Evolutionary conservation across 176 grass and related monocot species (phyloP), one percentile per base, ranked within the genome.

Genomic region (Bothriochloa decipiens): DNA sequence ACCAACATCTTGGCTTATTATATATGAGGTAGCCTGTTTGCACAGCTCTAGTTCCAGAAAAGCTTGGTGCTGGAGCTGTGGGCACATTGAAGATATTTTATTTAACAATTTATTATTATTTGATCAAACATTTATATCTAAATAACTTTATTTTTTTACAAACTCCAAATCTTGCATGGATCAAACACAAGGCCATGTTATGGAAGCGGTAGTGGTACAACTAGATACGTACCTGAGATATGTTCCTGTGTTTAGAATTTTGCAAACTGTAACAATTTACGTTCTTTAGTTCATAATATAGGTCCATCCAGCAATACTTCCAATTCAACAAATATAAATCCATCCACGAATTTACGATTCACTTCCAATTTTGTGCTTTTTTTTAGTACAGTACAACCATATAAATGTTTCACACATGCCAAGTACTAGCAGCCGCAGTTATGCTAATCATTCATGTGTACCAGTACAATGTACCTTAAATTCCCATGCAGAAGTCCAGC

Each of bases 41-140:
- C 23, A 62, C 58, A 62, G 23, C 58, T 62, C n/a, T 62, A 62
- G 58, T n/a, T 26, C 58, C 58, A 62, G 58, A 62, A 62, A 62
- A 62, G 10, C 58, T 26, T 62, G 23, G 10, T 62, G 58, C n/a
- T 62, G 10, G 58, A 26, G 58, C 58, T 62, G 10, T 61, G 57
- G 57, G n/a, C 57, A 25, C 57, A 25, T 61, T 4, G 3, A 61
- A 61, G 57, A 0, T 61, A 61, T 25, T 1, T 61, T 8, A n/a
- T 61, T 25, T 25, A 11, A 9, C n/a, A 61, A 61, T 61, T 61
- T 61, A 11, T 61, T 61, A 61, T 61, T 61, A 25, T 61, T 11
- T 25, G 22, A 23, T 11, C 55, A 60, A 60, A 5, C n/a, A 61
- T 8, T 23, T 60, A 23, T 60, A 58, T n/a, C 0, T 60, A 23